A percentile compares a stretch with the other conserved stretches of the same genome.
These are phyloP conservation scores for Neofusicoccum umdonicola DNA, from an alignment of 2,329 filamentous ascomycete genomes.

Conservation along the genomic window DNA sequence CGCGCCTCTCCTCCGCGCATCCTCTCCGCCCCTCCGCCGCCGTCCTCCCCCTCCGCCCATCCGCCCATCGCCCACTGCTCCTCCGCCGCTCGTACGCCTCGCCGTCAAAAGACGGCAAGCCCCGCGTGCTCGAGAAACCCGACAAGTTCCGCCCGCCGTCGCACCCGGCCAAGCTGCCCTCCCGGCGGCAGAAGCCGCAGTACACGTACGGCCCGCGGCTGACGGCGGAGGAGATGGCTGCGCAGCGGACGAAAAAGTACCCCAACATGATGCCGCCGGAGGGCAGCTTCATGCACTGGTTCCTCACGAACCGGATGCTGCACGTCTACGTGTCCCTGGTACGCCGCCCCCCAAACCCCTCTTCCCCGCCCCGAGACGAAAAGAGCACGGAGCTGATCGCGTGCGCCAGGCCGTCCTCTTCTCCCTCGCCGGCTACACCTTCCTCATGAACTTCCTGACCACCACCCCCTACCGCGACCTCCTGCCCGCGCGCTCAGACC, in stretches of 20 bases:
- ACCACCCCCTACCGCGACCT: conserved; percentile 78
- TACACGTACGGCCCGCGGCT: conserved; percentile 73
- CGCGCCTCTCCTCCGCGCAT: conserved; percentile 22
- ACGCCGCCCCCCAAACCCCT: conserved; percentile 30
- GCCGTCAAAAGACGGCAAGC: conserved; percentile 45
- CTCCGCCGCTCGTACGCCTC: conserved; percentile 26
- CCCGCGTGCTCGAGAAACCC: conserved; percentile 72
- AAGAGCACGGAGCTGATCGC: too few relatives aligned
- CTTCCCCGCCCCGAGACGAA: too few relatives aligned
- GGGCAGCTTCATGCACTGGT: conserved; percentile 80
- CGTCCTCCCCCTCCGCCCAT: conserved; percentile 20
- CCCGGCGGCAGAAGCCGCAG: conserved; percentile 52
- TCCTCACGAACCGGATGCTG: conserved; percentile 72
- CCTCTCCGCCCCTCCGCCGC: conserved; percentile 18
- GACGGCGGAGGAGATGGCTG: conserved; percentile 62
- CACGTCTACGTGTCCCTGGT: conserved; percentile 85
- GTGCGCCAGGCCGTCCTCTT: conserved; percentile 61
- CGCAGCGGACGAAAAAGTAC: conserved; percentile 70
- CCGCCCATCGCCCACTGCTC: conserved; percentile 22
- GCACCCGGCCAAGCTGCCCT: conserved; percentile 69
- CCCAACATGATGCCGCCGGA: conserved; percentile 85
- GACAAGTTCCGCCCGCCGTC: conserved; percentile 89
- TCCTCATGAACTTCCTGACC: conserved; percentile 73
- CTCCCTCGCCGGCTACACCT: conserved; percentile 68
- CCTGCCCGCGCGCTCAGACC: conserved; percentile 67